A percentile compares a stretch with the other conserved stretches of the same genome.
phyloP scores from a whole-genome alignment of 78 protist genomes.

The Dictyostelium capitatum region DNA sequence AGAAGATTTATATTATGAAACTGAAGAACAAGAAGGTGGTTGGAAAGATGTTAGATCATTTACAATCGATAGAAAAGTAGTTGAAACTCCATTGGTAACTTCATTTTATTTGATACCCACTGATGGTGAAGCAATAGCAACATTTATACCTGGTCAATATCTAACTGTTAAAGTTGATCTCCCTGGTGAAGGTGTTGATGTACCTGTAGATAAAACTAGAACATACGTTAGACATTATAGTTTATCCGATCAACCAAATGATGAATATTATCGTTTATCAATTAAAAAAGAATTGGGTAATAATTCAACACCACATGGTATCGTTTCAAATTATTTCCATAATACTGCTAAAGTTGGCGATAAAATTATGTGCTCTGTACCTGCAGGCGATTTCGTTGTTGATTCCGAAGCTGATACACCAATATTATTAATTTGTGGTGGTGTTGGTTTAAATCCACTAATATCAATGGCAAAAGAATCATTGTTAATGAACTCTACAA shows the following conservation, averaged over 20 bases:
- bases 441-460: slow-evolving; percentile 6
- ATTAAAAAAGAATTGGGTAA: slow-evolving; percentile 8
- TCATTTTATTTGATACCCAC: slow-evolving; percentile 23
- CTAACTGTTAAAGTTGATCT: background rate
- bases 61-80: background rate
- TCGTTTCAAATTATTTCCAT: slow-evolving; percentile 25
- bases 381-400: slow-evolving; percentile 23
- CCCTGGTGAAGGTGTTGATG: slow-evolving; percentile 1
- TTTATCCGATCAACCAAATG: slow-evolving; percentile 32
- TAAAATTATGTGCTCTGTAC: background rate
- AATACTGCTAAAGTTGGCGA: slow-evolving; percentile 13
- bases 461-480: background rate
- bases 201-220: background rate
- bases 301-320: background rate
- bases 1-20: slow-evolving; percentile 19
- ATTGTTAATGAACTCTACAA: background rate
- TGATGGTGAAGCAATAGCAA: background rate
- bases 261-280: slow-evolving; percentile 32
- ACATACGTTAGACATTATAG: slow-evolving; percentile 31
- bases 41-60: slow-evolving; percentile 32
- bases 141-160: slow-evolving; percentile 18
- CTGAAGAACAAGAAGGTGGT: slow-evolving; percentile 31
- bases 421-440: background rate
- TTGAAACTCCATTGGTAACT: background rate
- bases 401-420: background rate